phyloP scores from a whole-genome alignment of 352 stramenopile genomes.

The Globisporangium nunn region DNA sequence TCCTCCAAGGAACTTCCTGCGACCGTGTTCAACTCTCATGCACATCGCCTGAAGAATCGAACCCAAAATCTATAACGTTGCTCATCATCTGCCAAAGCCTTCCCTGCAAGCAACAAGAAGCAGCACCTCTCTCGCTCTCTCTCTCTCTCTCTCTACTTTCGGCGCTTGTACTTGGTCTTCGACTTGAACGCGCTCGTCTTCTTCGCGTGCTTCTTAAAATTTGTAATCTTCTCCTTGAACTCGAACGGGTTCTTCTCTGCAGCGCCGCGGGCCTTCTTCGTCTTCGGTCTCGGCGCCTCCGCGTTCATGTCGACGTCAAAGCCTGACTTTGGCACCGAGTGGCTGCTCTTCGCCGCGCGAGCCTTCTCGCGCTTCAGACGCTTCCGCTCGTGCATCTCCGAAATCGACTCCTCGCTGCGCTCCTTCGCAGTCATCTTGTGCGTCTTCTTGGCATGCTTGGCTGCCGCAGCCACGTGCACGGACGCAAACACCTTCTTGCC shows the following conservation, averaged over 20 bases:
- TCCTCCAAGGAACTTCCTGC: too few species aligned
- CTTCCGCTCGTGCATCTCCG: conserved; percentile 73
- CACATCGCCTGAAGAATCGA: not conserved
- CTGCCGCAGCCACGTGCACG: conserved; percentile 66
- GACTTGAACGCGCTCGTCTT: conserved; percentile 89
- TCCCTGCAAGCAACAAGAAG: too few species aligned
- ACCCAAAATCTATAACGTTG: not conserved
- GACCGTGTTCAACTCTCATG: too few species aligned
- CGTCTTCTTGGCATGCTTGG: conserved; percentile 80
- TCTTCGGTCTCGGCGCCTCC: conserved; percentile 12
- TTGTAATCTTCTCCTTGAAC: conserved; percentile 90
- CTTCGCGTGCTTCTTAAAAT: conserved; percentile 88
- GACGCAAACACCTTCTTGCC: conserved; percentile 71
- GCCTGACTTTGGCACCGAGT: conserved; percentile 27
- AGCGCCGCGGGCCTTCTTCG: conserved; percentile 27
- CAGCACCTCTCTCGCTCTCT: not conserved
- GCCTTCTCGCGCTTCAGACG: conserved; percentile 72
- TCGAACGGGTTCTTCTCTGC: conserved; percentile 60
- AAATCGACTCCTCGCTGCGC: conserved; percentile 73
- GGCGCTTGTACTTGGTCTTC: conserved; percentile 83
- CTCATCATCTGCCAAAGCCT: too few species aligned
- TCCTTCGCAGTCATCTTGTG: conserved; percentile 39
- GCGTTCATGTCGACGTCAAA: conserved; percentile 77
- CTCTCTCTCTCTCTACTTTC: conserved; percentile 40
- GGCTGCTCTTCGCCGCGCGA: conserved; percentile 44